A percentile compares a stretch with the other conserved stretches of the same genome.
phyloP scores from a whole-genome alignment of 2,329 filamentous ascomycete species.

The Gremmenia infestans region DNA sequence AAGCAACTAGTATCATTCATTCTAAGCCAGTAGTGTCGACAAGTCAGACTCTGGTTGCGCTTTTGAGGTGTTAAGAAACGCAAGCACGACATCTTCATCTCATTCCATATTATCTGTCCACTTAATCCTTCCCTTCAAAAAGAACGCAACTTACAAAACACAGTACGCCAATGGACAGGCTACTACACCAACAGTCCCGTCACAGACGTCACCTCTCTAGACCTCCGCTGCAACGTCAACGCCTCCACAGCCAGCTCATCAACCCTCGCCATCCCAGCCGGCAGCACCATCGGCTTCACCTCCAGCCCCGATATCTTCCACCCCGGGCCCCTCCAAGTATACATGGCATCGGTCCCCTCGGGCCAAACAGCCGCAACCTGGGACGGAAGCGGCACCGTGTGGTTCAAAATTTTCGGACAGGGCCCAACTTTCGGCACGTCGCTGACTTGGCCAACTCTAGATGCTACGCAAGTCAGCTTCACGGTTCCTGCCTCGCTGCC shows the following conservation, averaged over 20 bases:
- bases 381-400: slow-evolving; percentile 14
- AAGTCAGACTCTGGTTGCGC: not conserved
- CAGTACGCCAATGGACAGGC: slow-evolving; percentile 14
- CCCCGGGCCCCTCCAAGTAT: slow-evolving; percentile 15
- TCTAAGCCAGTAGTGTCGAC: not conserved
- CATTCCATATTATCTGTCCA: not conserved
- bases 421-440: not conserved
- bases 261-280: slow-evolving; percentile 13
- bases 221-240: slow-evolving; percentile 35
- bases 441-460: not conserved
- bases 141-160: not conserved
- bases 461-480: not conserved
- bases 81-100: not conserved
- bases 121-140: not conserved
- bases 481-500: slow-evolving; percentile 23
- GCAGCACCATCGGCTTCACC: slow-evolving; percentile 11
- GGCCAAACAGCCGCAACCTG: slow-evolving; percentile 5
- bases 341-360: slow-evolving; percentile 10
- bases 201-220: slow-evolving; percentile 31
- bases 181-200: slow-evolving; percentile 13
- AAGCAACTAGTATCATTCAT: not conserved
- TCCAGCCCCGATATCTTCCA: slow-evolving; percentile 14
- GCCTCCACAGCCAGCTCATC: slow-evolving; percentile 17
- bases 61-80: not conserved
- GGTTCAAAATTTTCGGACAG: slow-evolving; percentile 19